Conservation (phyloP, 2,329 filamentous ascomycete genomes). For the Xylaria sp. region DNA sequence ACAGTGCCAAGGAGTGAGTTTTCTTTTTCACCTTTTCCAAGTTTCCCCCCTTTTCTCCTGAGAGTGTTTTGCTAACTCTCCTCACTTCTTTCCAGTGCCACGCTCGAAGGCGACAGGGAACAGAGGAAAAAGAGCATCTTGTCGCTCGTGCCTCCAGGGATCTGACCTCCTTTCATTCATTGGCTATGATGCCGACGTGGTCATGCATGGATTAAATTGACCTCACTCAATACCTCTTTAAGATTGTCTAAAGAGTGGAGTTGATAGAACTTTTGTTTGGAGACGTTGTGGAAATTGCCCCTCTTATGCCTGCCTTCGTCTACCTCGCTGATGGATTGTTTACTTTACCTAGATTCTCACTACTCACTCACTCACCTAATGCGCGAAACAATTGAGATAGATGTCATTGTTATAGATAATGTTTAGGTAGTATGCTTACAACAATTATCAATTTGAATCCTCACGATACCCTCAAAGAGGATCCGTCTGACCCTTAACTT, state of each 20-base stretch:
- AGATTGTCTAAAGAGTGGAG: not conserved
- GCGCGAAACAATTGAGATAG: not conserved
- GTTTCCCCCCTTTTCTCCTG: not conserved
- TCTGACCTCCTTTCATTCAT: not conserved
- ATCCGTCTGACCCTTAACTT: not conserved
- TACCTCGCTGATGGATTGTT: not conserved
- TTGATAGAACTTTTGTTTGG: not conserved
- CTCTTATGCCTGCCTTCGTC: not conserved
- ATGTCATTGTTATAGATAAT: slow-evolving; percentile 2
- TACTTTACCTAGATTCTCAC: not conserved
- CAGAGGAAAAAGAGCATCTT: slow-evolving; percentile 49
- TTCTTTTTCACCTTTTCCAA: not conserved
- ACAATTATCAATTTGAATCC: not conserved
- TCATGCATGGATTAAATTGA: no score
- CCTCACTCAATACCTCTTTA: not conserved
- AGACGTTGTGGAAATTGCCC: not conserved
- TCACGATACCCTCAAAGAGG: not conserved
- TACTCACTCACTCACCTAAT: not conserved
- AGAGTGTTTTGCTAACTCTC: not conserved
- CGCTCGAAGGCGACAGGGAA: slow-evolving; percentile 46
- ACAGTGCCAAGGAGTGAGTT: slow-evolving; percentile 48
- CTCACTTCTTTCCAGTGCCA: slow-evolving; percentile 36
- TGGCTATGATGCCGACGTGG: not conserved
- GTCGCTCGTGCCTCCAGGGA: slow-evolving; percentile 35
- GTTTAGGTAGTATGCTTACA: slow-evolving; percentile 19